These are phyloP conservation scores for Amanita exitialis DNA, from an alignment of 768 basidiomycete genomes.

Conservation along the genomic window DNA sequence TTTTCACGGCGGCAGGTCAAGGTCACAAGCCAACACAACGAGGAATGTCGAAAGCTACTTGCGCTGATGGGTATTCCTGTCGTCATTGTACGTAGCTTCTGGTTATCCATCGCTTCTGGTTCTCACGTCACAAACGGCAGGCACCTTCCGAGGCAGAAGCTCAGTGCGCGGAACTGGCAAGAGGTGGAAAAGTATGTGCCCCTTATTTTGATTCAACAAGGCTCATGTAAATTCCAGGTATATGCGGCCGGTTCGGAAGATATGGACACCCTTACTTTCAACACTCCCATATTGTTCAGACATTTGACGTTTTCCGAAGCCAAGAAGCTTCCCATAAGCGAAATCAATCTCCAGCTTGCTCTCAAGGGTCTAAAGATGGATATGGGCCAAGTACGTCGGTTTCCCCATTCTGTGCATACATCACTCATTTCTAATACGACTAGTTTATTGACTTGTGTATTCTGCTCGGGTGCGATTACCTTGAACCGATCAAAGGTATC, in stretches of 20 bases:
- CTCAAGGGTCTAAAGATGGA: constrained; percentile 86
- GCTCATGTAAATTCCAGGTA: constrained; percentile 38
- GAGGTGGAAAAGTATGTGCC: constrained; percentile 71
- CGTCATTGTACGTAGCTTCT: constrained; percentile 54
- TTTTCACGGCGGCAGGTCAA: constrained; percentile 87
- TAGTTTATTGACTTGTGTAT: constrained; percentile 97
- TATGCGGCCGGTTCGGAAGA: constrained; percentile 98
- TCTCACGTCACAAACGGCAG: constrained; percentile 27
- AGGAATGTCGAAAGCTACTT: constrained; percentile 83
- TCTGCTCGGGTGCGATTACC: constrained; percentile 94
- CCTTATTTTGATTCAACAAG: background rate
- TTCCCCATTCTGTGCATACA: background rate
- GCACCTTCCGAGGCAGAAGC: constrained; percentile 99
- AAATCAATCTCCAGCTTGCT: constrained; percentile 75
- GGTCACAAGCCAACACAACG: constrained; percentile 93
- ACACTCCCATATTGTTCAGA: constrained; percentile 82
- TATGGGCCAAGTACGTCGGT: constrained; percentile 66
- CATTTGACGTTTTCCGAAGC: constrained; percentile 98
- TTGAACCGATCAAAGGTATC: constrained; percentile 96
- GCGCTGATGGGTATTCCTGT: constrained; percentile 96
- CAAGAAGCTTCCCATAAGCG: constrained; percentile 92
- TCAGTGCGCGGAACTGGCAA: constrained; percentile 96
- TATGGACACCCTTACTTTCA: constrained; percentile 98
- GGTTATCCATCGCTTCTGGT: background rate
- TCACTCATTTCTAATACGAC: background rate